A percentile compares a stretch with the other conserved stretches of the same genome.
Evolutionary conservation across 2,329 filamentous ascomycete species (phyloP).

Genomic region (Penicillium italicum): DNA sequence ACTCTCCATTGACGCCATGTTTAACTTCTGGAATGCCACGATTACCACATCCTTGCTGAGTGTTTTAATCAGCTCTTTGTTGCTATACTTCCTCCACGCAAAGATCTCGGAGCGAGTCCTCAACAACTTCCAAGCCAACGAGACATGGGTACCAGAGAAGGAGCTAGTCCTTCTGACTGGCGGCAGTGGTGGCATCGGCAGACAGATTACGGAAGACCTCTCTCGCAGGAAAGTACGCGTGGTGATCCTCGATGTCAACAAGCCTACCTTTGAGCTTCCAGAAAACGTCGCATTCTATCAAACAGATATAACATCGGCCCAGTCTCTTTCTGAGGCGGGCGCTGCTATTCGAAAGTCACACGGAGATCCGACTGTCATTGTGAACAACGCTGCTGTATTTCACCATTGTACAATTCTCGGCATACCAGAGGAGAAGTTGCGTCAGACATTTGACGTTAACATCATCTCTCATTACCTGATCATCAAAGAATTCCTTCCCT

Average conservation of each 20-base stretch:
- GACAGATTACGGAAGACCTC: slow-evolving; percentile 19
- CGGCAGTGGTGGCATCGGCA: slow-evolving; percentile 21
- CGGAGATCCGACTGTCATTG: slow-evolving; percentile 40
- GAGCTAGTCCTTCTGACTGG: slow-evolving; percentile 23
- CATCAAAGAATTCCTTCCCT: slow-evolving; percentile 47
- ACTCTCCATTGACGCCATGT: background rate
- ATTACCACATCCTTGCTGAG: background rate
- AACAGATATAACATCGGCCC: slow-evolving; percentile 27
- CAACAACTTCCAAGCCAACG: background rate
- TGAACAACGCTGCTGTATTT: slow-evolving; percentile 49
- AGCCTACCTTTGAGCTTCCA: slow-evolving; percentile 5
- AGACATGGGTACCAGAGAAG: slow-evolving; percentile 8
- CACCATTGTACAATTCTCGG: slow-evolving; percentile 43
- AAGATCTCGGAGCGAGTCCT: background rate
- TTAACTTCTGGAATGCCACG: background rate
- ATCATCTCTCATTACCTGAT: slow-evolving; percentile 47
- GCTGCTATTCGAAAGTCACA: slow-evolving; percentile 29
- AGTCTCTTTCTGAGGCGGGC: slow-evolving; percentile 23
- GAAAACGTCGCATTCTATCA: slow-evolving; percentile 22
- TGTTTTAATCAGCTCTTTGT: background rate
- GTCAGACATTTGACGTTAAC: slow-evolving; percentile 49
- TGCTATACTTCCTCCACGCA: background rate
- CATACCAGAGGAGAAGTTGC: slow-evolving; percentile 37
- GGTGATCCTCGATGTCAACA: slow-evolving; percentile 12
- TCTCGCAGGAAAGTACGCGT: slow-evolving; percentile 4